Evolutionary conservation across 306 rosid species (phyloP), one percentile per base, ranked within the genome.

Genomic region (Trifolium pratense): DNA sequence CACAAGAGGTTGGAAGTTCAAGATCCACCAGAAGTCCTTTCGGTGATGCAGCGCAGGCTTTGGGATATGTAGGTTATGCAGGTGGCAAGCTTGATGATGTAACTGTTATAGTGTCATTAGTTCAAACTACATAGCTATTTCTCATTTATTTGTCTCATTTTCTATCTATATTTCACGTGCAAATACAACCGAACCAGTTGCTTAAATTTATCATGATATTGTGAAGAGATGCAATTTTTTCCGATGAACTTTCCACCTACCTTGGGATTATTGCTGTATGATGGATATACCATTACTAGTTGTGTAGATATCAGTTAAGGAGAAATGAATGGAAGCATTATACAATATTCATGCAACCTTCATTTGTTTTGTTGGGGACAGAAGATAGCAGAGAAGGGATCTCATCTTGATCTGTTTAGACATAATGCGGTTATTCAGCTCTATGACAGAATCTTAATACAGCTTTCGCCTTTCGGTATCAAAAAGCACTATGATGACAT

Each of bases 81-180:
- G 97, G 97, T 23, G 96, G 96, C 43, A 89, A 87, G 84, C 93
- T 86, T 53, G 97, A 92, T 66, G 78, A 82, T 75, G 88, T 88
- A n/a, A 84, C 87, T 62, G 91, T 87, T 76, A 85, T 91, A 32
- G 87, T 89, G 26, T 87, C 97, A 13, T 57, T 81, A 18, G 90
- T 86, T 74, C 86, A 86, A 60, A 74, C 70, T 49, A 72, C 66
- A 59, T 71, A 78, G 29, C 71, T 56, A 16, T 66, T 16, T 17
- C 9, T 39, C 16, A 23, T 31, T 37, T 73, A 52, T 71, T 58
- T 9, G 29, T 51, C 43, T 9, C 65, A 39, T 23, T 64, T 42
- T 73, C 45, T 18, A 17, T 45, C 3, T 51, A 42, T 55, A 64
- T 72, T 73, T 40, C 49, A 62, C 39, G 12, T 72, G 74, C 68